Percentiles rank a stretch among this genome's conserved stretches.
Evolutionary conservation across 495 filamentous ascomycete genomes (phyloP).

Genomic region (Hyphodiscus hymeniophilus): DNA sequence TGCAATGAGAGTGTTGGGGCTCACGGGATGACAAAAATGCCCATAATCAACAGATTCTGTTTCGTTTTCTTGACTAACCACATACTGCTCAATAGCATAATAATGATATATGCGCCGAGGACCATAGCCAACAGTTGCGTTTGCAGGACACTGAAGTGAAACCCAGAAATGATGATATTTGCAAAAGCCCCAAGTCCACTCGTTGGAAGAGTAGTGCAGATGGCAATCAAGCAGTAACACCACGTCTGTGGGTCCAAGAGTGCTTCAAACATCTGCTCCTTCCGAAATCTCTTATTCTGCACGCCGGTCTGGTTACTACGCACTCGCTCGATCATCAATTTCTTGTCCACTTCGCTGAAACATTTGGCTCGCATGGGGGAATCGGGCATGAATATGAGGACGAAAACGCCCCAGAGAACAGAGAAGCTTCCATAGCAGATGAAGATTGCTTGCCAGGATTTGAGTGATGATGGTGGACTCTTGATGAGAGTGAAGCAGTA

Average conservation of each 20-base stretch:
- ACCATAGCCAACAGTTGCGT: constrained; percentile 58
- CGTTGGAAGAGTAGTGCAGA: constrained; percentile 60
- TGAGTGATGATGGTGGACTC: neutral
- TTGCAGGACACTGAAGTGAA: constrained; percentile 40
- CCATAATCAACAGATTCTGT: constrained; percentile 57
- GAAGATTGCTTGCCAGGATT: constrained; percentile 36
- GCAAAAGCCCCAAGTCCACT: constrained; percentile 58
- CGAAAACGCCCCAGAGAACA: constrained; percentile 46
- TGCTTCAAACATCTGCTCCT: constrained; percentile 53
- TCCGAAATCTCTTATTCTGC: constrained; percentile 60
- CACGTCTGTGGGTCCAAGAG: constrained; percentile 43
- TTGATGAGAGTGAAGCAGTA: constrained; percentile 1
- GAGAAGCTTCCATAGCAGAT: constrained; percentile 57
- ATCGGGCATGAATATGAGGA: constrained; percentile 57
- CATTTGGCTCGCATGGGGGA: constrained; percentile 63
- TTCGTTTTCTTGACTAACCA: constrained; percentile 54
- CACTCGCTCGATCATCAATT: constrained; percentile 54
- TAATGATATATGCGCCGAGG: constrained; percentile 57
- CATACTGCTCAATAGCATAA: constrained; percentile 50
- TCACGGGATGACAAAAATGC: constrained; percentile 55
- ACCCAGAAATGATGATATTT: constrained; percentile 47
- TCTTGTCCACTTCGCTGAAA: constrained; percentile 51
- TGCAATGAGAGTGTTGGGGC: constrained; percentile 13
- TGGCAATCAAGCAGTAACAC: constrained; percentile 33
- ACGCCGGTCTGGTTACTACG: constrained; percentile 59